phyloP scores from a whole-genome alignment of 768 basidiomycete genomes.

The Boletellus ananiceps region DNA sequence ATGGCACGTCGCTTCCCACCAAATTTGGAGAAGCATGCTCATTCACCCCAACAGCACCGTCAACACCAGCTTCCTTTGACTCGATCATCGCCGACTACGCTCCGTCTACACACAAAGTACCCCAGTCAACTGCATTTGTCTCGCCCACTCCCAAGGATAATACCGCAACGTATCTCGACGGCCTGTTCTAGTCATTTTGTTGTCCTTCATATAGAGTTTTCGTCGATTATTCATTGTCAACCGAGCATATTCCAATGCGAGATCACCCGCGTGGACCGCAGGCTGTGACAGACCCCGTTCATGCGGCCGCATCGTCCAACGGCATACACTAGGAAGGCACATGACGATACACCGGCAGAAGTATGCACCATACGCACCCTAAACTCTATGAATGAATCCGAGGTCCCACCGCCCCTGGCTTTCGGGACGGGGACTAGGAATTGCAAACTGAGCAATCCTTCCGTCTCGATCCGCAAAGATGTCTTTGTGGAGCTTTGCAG shows the following conservation, averaged over 20 bases:
- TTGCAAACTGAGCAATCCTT: constrained; percentile 83
- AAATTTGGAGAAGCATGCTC: constrained; percentile 1
- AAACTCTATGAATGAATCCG: constrained; percentile 82
- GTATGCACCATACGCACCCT: constrained; percentile 48
- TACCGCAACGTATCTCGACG: constrained; percentile 39
- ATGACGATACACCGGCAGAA: constrained; percentile 9
- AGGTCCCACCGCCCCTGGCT: constrained; percentile 34
- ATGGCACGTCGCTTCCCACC: constrained; percentile 33
- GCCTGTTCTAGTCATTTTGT: constrained; percentile 30
- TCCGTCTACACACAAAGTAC: constrained; percentile 34
- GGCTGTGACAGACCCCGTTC: not conserved
- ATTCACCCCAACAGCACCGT: constrained; percentile 32
- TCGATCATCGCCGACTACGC: constrained; percentile 73
- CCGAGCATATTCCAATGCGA: not conserved
- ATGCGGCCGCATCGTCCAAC: constrained; percentile 29
- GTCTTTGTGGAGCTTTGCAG: constrained; percentile 83
- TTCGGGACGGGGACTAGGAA: constrained; percentile 71
- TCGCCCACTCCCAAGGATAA: constrained; percentile 22
- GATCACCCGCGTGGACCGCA: not conserved
- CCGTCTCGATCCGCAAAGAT: constrained; percentile 78
- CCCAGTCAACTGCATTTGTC: constrained; percentile 1
- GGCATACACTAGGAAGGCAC: constrained; percentile 23
- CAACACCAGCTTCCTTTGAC: constrained; percentile 56
- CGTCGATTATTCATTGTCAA: not conserved
- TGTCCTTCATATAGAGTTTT: constrained; percentile 12